These are phyloP conservation scores for Clathrospora elynae DNA, from an alignment of 2,329 filamentous ascomycete species.

Conservation along the genomic window DNA sequence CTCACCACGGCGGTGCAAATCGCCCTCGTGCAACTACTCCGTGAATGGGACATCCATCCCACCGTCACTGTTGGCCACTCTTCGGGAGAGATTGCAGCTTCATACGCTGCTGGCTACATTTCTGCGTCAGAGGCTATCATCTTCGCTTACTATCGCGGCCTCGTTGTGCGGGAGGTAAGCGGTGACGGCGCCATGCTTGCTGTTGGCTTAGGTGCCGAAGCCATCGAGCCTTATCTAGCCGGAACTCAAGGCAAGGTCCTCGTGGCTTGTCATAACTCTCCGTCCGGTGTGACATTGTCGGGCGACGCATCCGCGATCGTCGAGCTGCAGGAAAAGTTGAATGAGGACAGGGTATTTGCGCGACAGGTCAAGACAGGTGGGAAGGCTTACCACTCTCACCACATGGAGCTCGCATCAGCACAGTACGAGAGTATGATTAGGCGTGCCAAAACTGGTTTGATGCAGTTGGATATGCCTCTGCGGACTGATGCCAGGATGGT, in stretches of 20 bases:
- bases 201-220: conserved; percentile 18
- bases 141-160: conserved; percentile 26
- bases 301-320: conserved; percentile 16
- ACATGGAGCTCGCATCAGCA: conserved; percentile 29
- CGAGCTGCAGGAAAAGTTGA: conserved; percentile 49
- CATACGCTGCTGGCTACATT: conserved; percentile 26
- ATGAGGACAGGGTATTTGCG: conserved; percentile 11
- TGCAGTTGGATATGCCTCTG: neutral
- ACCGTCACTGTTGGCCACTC: conserved; percentile 26
- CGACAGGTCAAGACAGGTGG: conserved; percentile 22
- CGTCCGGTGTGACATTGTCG: conserved; percentile 28
- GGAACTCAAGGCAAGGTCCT: conserved; percentile 12
- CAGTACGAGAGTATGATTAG: conserved; percentile 14
- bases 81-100: conserved; percentile 35
- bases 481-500: neutral
- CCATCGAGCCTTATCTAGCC: neutral
- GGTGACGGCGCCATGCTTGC: conserved; percentile 32
- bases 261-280: conserved; percentile 32
- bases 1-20: conserved; percentile 33
- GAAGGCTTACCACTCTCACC: conserved; percentile 36
- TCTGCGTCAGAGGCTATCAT: conserved; percentile 26
- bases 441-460: neutral
- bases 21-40: conserved; percentile 26
- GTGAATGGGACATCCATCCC: conserved; percentile 16
- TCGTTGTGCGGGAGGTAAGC: conserved; percentile 9